phyloP scores from a whole-genome alignment of 108 stramenopile genomes.

The Skeletonema marinoi region DNA sequence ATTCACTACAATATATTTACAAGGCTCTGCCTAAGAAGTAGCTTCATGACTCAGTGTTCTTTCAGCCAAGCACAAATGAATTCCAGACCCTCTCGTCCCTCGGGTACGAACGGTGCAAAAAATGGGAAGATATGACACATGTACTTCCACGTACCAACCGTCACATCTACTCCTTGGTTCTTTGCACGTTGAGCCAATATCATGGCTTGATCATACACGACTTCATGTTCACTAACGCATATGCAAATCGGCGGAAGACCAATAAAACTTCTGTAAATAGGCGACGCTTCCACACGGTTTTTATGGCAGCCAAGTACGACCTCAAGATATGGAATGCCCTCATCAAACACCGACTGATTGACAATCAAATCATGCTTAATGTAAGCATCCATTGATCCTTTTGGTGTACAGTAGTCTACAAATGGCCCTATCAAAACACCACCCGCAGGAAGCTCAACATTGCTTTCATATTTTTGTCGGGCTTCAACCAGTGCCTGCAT shows the following conservation, averaged over 20 bases:
- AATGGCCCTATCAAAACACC: conserved; percentile 78
- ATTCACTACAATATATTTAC: too few relatives aligned
- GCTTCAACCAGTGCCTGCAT: conserved; percentile 66
- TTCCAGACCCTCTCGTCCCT: conserved; percentile 64
- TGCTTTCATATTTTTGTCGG: conserved; percentile 4
- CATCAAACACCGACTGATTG: conserved; percentile 62
- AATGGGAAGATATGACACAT: conserved; percentile 85
- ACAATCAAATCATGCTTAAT: conserved; percentile 78
- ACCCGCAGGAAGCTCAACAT: conserved; percentile 51
- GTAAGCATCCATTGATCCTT: conserved; percentile 66
- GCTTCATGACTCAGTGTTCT: conserved; percentile 30
- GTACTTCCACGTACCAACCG: conserved; percentile 76
- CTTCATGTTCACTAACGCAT: conserved; percentile 78
- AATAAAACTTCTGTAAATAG: conserved; percentile 58
- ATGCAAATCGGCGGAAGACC: conserved; percentile 79
- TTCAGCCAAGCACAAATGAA: conserved; percentile 75
- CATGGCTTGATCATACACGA: conserved; percentile 75
- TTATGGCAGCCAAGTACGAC: conserved; percentile 44
- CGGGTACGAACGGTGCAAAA: conserved; percentile 65
- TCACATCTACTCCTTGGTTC: conserved; percentile 58
- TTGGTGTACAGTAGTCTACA: conserved; percentile 73
- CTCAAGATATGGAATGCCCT: conserved; percentile 49
- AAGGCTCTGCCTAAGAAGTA: background rate
- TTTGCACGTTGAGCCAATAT: conserved; percentile 59
- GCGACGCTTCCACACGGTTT: conserved; percentile 62